Percentiles rank a stretch among this genome's conserved stretches.
Evolutionary conservation across 2,329 filamentous ascomycete species (phyloP).

Genomic region (Juglanconis juglandina): DNA sequence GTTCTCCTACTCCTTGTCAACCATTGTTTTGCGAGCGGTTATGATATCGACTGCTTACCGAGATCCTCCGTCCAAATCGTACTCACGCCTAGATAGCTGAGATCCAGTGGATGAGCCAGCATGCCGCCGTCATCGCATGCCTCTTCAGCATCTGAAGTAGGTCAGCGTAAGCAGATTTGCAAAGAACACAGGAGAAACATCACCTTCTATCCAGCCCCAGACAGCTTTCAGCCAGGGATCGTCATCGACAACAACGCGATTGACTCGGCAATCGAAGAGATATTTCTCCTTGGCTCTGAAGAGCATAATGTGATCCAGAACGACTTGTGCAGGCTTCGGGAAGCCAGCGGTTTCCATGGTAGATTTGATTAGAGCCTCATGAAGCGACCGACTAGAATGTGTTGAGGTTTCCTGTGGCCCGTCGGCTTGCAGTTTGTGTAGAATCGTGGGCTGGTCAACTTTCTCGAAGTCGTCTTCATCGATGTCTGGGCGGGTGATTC

Average conservation of each 20-base stretch:
- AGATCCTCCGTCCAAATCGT: slow-evolving; percentile 70
- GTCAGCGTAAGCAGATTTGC: slow-evolving; percentile 16
- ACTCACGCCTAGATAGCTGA: slow-evolving; percentile 72
- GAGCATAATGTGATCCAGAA: slow-evolving; percentile 57
- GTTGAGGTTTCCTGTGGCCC: slow-evolving; percentile 7
- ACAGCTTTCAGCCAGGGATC: slow-evolving; percentile 72
- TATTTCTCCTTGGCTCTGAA: slow-evolving; percentile 60
- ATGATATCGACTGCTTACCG: slow-evolving; percentile 40
- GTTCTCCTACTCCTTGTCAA: slow-evolving; percentile 10
- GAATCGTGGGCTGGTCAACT: slow-evolving; percentile 25
- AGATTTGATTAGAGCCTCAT: slow-evolving; percentile 51
- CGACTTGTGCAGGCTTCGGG: slow-evolving; percentile 47
- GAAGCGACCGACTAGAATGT: slow-evolving; percentile 51
- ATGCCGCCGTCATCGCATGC: slow-evolving; percentile 67
- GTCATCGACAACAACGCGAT: slow-evolving; percentile 64
- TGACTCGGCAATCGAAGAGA: slow-evolving; percentile 61
- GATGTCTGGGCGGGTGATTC: neutral
- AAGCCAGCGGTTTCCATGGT: slow-evolving; percentile 44
- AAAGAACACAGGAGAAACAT: slow-evolving; percentile 24
- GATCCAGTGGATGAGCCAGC: slow-evolving; percentile 63
- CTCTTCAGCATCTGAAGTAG: slow-evolving; percentile 53
- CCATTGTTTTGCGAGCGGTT: slow-evolving; percentile 7
- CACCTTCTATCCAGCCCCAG: slow-evolving; percentile 74
- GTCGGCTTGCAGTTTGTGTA: neutral
- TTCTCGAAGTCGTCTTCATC: slow-evolving; percentile 22